Conservation (phyloP, 1,139 yeast genomes). For the Diutina ranongensis region DNA sequence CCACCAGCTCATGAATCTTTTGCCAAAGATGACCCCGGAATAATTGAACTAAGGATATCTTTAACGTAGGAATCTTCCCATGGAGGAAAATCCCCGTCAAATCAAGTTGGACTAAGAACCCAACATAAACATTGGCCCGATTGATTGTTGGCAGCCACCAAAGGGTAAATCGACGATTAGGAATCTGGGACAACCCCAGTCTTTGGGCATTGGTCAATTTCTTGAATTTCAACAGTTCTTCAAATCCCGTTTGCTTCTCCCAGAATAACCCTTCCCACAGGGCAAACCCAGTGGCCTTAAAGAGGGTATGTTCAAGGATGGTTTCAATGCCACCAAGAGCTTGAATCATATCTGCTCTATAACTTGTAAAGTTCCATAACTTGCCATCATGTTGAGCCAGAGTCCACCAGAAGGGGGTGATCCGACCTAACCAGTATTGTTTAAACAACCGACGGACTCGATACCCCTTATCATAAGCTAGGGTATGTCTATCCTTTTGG, state of each 20-base stretch:
- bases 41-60: constrained; percentile 89
- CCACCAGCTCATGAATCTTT: constrained; percentile 92
- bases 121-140: constrained; percentile 95
- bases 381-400: constrained; percentile 89
- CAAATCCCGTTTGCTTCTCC: constrained; percentile 97
- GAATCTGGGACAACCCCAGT: constrained; percentile 94
- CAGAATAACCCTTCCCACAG: constrained; percentile 98
- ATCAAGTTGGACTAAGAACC: constrained; percentile 91
- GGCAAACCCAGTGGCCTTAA: constrained; percentile 94
- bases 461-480: constrained; percentile 94
- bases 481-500: constrained; percentile 89
- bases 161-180: constrained; percentile 89
- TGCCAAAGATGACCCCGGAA: constrained; percentile 99
- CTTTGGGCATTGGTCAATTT: constrained; percentile 96
- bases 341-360: constrained; percentile 92
- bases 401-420: constrained; percentile 96
- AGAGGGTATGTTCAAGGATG: constrained; percentile 85
- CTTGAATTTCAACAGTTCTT: constrained; percentile 88
- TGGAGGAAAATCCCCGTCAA: constrained; percentile 93
- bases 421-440: constrained; percentile 57
- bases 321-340: constrained; percentile 97
- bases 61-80: constrained; percentile 95
- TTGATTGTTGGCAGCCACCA: constrained; percentile 99
- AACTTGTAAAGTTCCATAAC: constrained; percentile 86
- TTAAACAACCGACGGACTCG: constrained; percentile 72